A percentile compares a stretch with the other conserved stretches of the same genome.
phyloP scores from a whole-genome alignment of 2,329 filamentous ascomycete genomes.

The Colletotrichum musicola region DNA sequence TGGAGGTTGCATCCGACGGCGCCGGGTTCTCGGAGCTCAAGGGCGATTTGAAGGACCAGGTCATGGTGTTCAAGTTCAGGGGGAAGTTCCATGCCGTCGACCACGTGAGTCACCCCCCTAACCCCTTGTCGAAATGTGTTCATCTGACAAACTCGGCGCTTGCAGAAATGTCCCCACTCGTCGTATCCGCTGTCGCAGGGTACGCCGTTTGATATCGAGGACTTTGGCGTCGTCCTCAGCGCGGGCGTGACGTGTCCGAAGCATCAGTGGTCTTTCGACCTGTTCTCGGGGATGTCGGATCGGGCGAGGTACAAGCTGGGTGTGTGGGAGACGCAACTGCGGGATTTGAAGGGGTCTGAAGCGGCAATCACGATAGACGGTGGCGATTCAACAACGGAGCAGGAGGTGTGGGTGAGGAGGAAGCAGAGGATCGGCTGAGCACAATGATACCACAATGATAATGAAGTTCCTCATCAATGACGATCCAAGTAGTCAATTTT shows the following conservation, averaged over 20 bases:
- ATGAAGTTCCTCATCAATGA: too few relatives aligned
- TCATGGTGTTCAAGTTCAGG: constrained; percentile 74
- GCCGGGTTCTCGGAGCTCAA: constrained; percentile 45
- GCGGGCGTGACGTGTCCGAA: constrained; percentile 76
- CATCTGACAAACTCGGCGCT: background rate
- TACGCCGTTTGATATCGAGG: constrained; percentile 77
- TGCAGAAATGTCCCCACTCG: constrained; percentile 75
- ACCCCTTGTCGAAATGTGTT: background rate
- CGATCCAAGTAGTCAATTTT: too few relatives aligned
- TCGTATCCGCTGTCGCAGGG: constrained; percentile 75
- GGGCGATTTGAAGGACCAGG: constrained; percentile 66
- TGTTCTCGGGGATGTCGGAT: constrained; percentile 73
- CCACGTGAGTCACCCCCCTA: constrained; percentile 61
- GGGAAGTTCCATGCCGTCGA: constrained; percentile 76
- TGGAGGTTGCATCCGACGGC: constrained; percentile 51
- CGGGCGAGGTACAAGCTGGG: constrained; percentile 71
- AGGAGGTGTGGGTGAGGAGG: constrained; percentile 59
- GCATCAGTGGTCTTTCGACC: constrained; percentile 79
- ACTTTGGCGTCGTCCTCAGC: constrained; percentile 74
- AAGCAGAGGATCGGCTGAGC: constrained; percentile 53
- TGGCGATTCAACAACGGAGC: constrained; percentile 33
- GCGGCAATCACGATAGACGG: background rate
- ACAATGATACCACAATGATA: background rate
- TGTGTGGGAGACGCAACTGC: constrained; percentile 73
- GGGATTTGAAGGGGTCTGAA: constrained; percentile 42